These are phyloP conservation scores for Lipomyces sp. DNA, from an alignment of 805 yeast genomes.

Conservation along the genomic window DNA sequence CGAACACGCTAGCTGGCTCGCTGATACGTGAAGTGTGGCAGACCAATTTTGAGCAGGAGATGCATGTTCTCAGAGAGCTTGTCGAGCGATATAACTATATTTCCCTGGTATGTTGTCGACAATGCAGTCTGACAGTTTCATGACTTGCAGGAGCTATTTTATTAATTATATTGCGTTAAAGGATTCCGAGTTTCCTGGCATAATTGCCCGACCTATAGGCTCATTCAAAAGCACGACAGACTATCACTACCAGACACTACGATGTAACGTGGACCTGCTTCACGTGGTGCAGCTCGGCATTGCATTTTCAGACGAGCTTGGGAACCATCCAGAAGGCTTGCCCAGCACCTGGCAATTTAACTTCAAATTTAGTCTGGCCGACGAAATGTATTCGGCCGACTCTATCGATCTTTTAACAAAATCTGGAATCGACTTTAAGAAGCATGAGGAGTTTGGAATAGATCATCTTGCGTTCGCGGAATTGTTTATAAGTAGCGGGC, in stretches of 20 bases:
- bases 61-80: slow-evolving; percentile 40
- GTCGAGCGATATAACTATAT: slow-evolving; percentile 41
- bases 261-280: slow-evolving; percentile 84
- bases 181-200: slow-evolving; percentile 94
- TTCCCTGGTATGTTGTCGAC: slow-evolving; percentile 30
- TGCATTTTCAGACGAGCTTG: slow-evolving; percentile 65
- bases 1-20: slow-evolving; percentile 10
- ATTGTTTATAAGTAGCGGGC: slow-evolving; percentile 77
- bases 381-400: slow-evolving; percentile 83
- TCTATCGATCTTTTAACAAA: slow-evolving; percentile 74
- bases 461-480: slow-evolving; percentile 79
- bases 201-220: slow-evolving; percentile 94
- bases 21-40: slow-evolving; percentile 42
- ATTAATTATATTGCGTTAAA: slow-evolving; percentile 44
- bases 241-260: slow-evolving; percentile 91
- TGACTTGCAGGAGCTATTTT: slow-evolving; percentile 35
- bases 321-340: slow-evolving; percentile 62
- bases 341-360: slow-evolving; percentile 96
- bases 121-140: slow-evolving; percentile 21
- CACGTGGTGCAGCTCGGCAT: slow-evolving; percentile 84
- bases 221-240: slow-evolving; percentile 83
- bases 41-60: slow-evolving; percentile 42
- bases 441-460: slow-evolving; percentile 74
- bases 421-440: slow-evolving; percentile 76
- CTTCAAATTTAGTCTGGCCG: slow-evolving; percentile 67